These are phyloP conservation scores for Ceratocystis cacaofunesta DNA, from an alignment of 2,329 filamentous ascomycete genomes.

Conservation along the genomic window DNA sequence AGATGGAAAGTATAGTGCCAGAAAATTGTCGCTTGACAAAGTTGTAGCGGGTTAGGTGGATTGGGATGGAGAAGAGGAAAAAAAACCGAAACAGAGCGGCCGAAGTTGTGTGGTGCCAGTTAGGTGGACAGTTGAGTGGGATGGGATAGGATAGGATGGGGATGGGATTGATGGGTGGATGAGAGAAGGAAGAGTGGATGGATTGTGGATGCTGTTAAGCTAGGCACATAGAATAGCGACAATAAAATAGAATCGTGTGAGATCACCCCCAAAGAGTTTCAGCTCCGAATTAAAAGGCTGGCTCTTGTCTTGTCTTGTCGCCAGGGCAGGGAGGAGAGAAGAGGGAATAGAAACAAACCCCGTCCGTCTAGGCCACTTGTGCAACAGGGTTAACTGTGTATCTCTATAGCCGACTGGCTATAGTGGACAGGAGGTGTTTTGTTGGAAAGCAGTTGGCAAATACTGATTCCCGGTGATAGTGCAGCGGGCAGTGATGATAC, in stretches of 20 bases:
- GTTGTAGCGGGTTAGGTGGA: background rate
- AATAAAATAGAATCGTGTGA: background rate
- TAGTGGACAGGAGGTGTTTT: too few relatives aligned
- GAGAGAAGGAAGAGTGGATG: background rate
- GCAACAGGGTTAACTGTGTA: background rate
- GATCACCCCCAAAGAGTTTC: slow-evolving; percentile 6
- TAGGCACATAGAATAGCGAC: background rate
- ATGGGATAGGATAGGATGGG: too few relatives aligned
- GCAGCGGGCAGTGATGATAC: too few relatives aligned
- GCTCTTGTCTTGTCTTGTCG: background rate
- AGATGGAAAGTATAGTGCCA: background rate
- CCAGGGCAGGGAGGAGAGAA: background rate
- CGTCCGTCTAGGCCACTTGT: background rate
- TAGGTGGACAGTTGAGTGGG: background rate
- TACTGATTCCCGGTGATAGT: too few relatives aligned
- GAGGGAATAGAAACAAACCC: background rate
- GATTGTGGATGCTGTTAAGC: background rate
- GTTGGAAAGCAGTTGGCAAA: too few relatives aligned
- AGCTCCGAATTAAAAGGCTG: slow-evolving; percentile 7
- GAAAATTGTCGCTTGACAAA: background rate
- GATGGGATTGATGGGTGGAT: background rate
- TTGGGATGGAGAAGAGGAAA: background rate
- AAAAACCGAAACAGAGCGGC: background rate
- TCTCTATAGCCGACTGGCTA: too few relatives aligned
- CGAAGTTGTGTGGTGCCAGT: background rate